phyloP scores from a whole-genome alignment of 805 yeast species.

The Diddensiella santjacobensis region DNA sequence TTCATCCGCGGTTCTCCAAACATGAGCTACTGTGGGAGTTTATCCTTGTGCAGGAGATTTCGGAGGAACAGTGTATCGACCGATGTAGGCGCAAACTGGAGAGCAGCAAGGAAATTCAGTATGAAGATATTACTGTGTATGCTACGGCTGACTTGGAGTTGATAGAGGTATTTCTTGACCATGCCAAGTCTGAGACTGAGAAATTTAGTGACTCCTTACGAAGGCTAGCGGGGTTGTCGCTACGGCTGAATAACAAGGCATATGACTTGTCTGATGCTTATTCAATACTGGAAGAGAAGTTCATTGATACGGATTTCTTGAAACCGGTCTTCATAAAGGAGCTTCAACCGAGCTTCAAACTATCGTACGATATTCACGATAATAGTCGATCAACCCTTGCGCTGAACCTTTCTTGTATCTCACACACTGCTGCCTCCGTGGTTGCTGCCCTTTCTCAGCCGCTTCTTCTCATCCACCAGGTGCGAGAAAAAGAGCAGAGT shows the following conservation, averaged over 20 bases:
- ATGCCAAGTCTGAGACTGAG: slow-evolving; percentile 24
- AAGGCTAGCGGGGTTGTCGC: slow-evolving; percentile 11
- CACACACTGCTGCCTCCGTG: slow-evolving; percentile 22
- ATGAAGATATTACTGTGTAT: slow-evolving; percentile 22
- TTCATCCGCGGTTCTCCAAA: slow-evolving; percentile 36
- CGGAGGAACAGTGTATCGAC: slow-evolving; percentile 24
- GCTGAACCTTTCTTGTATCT: slow-evolving; percentile 1
- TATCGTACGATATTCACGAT: slow-evolving; percentile 9
- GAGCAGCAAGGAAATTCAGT: slow-evolving; percentile 22
- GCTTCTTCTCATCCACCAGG: slow-evolving; percentile 23
- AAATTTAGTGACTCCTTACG: slow-evolving; percentile 7
- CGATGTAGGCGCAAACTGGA: slow-evolving; percentile 27
- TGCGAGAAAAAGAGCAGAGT: slow-evolving; percentile 24
- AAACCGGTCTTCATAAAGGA: neutral
- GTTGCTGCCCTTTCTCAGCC: slow-evolving; percentile 30
- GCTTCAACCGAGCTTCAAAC: slow-evolving; percentile 9
- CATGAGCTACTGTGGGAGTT: slow-evolving; percentile 45
- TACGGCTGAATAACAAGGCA: slow-evolving; percentile 19
- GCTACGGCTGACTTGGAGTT: slow-evolving; percentile 21
- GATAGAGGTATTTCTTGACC: slow-evolving; percentile 23
- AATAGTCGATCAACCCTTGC: slow-evolving; percentile 6
- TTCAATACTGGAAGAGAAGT: slow-evolving; percentile 15
- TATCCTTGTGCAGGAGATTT: slow-evolving; percentile 25
- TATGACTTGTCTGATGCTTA: slow-evolving; percentile 21
- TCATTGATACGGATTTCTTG: slow-evolving; percentile 15